Evolutionary conservation across 1,284 basidiomycete genomes (phyloP).

Genomic region (Ustanciosporium gigantosporum): DNA sequence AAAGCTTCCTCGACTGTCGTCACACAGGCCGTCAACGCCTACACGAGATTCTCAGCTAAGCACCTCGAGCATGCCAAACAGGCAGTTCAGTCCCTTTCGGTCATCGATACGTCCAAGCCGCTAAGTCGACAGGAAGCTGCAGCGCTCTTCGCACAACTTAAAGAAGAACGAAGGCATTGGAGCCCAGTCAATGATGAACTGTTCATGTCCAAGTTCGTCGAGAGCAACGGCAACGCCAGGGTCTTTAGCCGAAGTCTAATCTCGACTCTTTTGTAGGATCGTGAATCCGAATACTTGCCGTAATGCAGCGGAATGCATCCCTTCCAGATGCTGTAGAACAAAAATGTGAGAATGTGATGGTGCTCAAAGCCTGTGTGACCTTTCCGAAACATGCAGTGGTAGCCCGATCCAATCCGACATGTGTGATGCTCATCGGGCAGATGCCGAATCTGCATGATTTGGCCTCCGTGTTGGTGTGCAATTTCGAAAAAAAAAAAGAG

Average conservation of each 20-base stretch:
- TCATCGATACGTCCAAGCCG: conserved; percentile 21
- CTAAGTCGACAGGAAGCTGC: conserved; percentile 35
- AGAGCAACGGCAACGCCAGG: conserved; percentile 47
- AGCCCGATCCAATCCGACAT: too few species aligned
- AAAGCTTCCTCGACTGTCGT: conserved; percentile 5
- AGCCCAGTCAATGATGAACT: conserved; percentile 49
- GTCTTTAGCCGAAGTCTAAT: conserved; percentile 44
- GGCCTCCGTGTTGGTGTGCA: too few species aligned
- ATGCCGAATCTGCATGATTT: too few species aligned
- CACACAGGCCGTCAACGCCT: conserved; percentile 40
- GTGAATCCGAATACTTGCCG: too few species aligned
- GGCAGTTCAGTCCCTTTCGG: conserved; percentile 11
- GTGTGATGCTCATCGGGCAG: too few species aligned
- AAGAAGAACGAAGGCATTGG: conserved; percentile 39
- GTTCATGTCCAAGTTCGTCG: conserved; percentile 52
- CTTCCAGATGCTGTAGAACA: too few species aligned
- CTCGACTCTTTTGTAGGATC: conserved; percentile 23
- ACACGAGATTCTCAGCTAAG: conserved; percentile 36
- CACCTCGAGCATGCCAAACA: conserved; percentile 35
- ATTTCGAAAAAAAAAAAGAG: too few species aligned
- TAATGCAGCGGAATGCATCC: too few species aligned
- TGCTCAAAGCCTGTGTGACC: too few species aligned
- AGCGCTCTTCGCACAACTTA: conserved; percentile 39
- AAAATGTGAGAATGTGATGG: too few species aligned
- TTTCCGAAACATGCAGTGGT: too few species aligned